Base-by-base conservation (phyloP, 495 filamentous ascomycete species). In the Aspergillus campestris region DNA sequence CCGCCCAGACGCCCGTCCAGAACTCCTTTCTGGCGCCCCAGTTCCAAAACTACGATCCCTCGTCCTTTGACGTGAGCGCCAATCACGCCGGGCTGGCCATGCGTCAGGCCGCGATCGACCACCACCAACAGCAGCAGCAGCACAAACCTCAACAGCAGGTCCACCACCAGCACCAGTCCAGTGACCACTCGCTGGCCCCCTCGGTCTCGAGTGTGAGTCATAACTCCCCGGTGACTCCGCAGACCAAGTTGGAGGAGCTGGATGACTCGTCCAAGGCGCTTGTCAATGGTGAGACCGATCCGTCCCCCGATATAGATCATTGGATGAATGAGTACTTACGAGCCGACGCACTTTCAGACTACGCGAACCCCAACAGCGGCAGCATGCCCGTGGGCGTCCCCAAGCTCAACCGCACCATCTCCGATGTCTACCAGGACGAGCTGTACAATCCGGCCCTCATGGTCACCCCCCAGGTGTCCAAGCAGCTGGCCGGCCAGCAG, bases 371-470 rank as follows among this genome's bases (percentile, higher is more conserved):
- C 37, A 63, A 56, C 42, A 48, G 47, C 28, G 55, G 44, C 47
- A 40, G 56, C 38, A 55, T 70, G 52, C 59, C 63, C 42, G 64
- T 71, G 29, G 65, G 67, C 34, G 71, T 87, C 32, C 86, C 89
- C 5, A 94, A 92, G 62, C 74, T 95, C 48, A 81, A 86, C 42
- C 78, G 89, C 39, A 94, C 89, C 7, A 84, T 89, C 60, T 89
- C 88, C 7, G 89, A 95, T 57, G 75, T 86, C 28, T 89, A 84
- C 55, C 73, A 80, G 55, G 90, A 95, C 60, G 87, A 92, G 55
- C 77, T 95, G 1, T 95, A 83, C 75, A 87, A 82, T 50, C 82
- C 86, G 7, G 64, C 69, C 45, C 67, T 78, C 60, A 75, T 78
- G 51, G 69, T 78, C 31, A 65, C 78, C 28, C 44, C 69, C 36